Base-by-base conservation (phyloP, 139 green algal species). In the Picochlorum sp. region DNA sequence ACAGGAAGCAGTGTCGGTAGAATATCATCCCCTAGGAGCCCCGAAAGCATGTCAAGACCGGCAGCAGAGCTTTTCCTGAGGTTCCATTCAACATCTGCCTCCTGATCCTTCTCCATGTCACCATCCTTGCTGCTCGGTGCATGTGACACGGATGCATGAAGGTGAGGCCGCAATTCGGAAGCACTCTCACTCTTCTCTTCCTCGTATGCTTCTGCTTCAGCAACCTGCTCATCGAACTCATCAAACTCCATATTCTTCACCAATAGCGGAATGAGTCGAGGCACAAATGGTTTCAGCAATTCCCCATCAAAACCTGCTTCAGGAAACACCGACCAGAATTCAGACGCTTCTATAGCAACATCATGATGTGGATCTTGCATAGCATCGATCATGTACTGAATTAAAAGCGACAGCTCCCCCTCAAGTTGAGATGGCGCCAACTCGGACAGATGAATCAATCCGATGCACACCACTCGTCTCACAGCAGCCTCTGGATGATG, bases 241-340 rank as follows among this genome's bases (percentile, higher is more conserved):
- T 91, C 86, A 74, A 93, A 90, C 50, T 87, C 85, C 92, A 98
- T 97, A 83, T 97, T 96, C 16, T 86, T 92, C 24, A 98, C 77
- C 21, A 98, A 82, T 57, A 97, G 74, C 1, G 90, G 86, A 10
- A 98, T 79, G 18, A 98, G 79, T 21, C 79, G 72, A 7, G 79
- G 72, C 59, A 98, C 75, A 50, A 84, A 86, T 24, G 88, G 88
- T 16, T 75, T 72, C 44, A 98, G 77, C 63, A 85, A 52, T 15
- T 70, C 72, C 0, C 77, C 74, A 52, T 84, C 83, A 41, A 89
- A 24, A 30, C 82, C 63, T 9, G 71, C 68, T 26, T 96, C 89
- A 65, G 80, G 85, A 60, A 89, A 92, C 9, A 81, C 78, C 16
- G 74, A 81, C 92, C 92, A 98, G 69, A 98, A 98, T 74, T 98